phyloP scores from a whole-genome alignment of 1,139 yeast species.

The Kurtzmaniella quercitrusa region DNA sequence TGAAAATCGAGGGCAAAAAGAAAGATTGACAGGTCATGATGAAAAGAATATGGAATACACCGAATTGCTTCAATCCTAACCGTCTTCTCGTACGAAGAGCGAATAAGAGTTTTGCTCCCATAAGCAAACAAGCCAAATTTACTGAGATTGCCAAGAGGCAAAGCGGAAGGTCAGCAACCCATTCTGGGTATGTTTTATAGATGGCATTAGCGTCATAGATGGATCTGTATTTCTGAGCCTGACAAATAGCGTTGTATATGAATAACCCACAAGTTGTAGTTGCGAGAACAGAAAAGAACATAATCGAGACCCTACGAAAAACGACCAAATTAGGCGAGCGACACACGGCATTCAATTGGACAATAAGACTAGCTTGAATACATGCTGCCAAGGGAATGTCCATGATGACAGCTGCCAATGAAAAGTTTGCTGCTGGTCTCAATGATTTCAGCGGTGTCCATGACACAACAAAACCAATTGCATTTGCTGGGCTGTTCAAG shows the following conservation, averaged over 20 bases:
- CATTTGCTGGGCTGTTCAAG: conserved; percentile 44
- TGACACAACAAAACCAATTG: background rate
- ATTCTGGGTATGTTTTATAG: conserved; percentile 11
- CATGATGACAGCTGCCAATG: conserved; percentile 57
- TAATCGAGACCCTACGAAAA: conserved; percentile 37
- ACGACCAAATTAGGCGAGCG: conserved; percentile 43
- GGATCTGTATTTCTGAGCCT: conserved; percentile 6
- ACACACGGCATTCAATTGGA: conserved; percentile 70
- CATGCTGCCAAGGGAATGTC: conserved; percentile 54
- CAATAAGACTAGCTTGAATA: conserved; percentile 61
- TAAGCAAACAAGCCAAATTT: conserved; percentile 53
- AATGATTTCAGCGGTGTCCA: background rate
- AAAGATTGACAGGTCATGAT: conserved; percentile 83
- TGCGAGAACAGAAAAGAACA: conserved; percentile 39
- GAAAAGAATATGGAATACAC: conserved; percentile 70
- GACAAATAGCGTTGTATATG: conserved; percentile 29
- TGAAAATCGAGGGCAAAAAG: conserved; percentile 68
- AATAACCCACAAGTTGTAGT: conserved; percentile 50
- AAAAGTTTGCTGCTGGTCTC: conserved; percentile 15
- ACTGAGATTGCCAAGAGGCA: conserved; percentile 69
- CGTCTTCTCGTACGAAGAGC: conserved; percentile 71
- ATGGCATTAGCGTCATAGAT: conserved; percentile 9
- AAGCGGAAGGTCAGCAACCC: conserved; percentile 47
- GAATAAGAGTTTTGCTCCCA: conserved; percentile 55
- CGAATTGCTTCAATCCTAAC: conserved; percentile 78